A percentile compares a stretch with the other conserved stretches of the same genome.
Conservation (phyloP, 2,329 filamentous ascomycete genomes). For the Nakataea oryzae region DNA sequence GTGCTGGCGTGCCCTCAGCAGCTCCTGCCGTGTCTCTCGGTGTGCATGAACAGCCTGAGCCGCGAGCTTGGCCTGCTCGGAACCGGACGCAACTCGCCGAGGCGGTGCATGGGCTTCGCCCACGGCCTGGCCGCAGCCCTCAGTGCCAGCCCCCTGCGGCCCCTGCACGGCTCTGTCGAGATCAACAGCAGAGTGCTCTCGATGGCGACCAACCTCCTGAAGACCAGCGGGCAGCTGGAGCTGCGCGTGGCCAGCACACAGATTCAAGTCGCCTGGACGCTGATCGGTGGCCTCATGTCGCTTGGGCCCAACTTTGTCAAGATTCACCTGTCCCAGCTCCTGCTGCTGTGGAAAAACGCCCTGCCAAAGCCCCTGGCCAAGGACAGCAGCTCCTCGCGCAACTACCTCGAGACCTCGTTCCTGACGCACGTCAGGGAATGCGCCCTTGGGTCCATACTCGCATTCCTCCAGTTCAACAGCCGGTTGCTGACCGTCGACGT, state of each 20-base stretch:
- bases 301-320: slow-evolving; percentile 97
- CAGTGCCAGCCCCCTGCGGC: slow-evolving; percentile 78
- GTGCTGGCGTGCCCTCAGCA: slow-evolving; percentile 88
- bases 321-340: slow-evolving; percentile 87
- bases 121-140: slow-evolving; percentile 85
- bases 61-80: slow-evolving; percentile 73
- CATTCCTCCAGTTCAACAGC: slow-evolving; percentile 89
- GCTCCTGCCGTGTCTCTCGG: slow-evolving; percentile 78
- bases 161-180: slow-evolving; percentile 89
- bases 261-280: slow-evolving; percentile 94
- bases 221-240: slow-evolving; percentile 85
- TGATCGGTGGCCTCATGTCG: slow-evolving; percentile 94
- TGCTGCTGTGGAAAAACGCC: slow-evolving; percentile 95
- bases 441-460: slow-evolving; percentile 79
- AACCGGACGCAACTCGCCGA: slow-evolving; percentile 65
- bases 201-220: slow-evolving; percentile 84
- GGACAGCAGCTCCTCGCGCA: slow-evolving; percentile 77
- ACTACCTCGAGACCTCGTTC: slow-evolving; percentile 81
- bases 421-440: slow-evolving; percentile 92
- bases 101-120: slow-evolving; percentile 81
- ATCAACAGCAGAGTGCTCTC: slow-evolving; percentile 86
- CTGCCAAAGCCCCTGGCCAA: slow-evolving; percentile 89
- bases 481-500: slow-evolving; percentile 87
- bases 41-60: slow-evolving; percentile 92
- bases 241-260: slow-evolving; percentile 86